A percentile compares a stretch with the other conserved stretches of the same genome.
These are phyloP conservation scores for Leptodermis oblonga DNA, from an alignment of 257 asterid genomes.

Conservation along the genomic window DNA sequence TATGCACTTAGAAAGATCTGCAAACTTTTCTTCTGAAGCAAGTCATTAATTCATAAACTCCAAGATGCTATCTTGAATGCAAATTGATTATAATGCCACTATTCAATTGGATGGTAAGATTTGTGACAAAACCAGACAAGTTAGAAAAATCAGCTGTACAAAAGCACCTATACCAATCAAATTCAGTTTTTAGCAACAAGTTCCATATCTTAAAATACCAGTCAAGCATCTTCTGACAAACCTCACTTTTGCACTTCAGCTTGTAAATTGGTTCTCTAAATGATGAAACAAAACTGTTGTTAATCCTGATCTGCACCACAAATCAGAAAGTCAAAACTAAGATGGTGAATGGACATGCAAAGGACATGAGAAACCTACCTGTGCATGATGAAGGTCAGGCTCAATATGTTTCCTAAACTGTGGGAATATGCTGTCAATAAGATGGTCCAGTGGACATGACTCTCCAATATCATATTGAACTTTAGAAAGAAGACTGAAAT, in stretches of 20 bases:
- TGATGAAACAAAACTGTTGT: conserved; percentile 97
- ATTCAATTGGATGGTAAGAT: background rate
- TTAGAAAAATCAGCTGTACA: background rate
- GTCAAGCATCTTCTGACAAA: conserved; percentile 26
- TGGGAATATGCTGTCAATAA: conserved; percentile 98
- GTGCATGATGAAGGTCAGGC: conserved; percentile 99
- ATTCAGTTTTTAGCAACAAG: background rate
- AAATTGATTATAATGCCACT: background rate
- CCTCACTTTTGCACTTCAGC: conserved; percentile 95
- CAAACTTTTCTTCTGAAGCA: background rate
- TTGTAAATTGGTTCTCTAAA: conserved; percentile 99
- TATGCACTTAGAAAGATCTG: background rate
- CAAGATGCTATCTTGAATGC: background rate
- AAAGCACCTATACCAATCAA: background rate
- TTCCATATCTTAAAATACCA: background rate
- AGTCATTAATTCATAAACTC: background rate
- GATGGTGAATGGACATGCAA: conserved; percentile 20
- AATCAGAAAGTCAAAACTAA: conserved; percentile 33
- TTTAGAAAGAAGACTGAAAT: conserved; percentile 97
- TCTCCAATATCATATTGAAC: conserved; percentile 98
- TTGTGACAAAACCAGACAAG: background rate
- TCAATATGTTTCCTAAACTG: conserved; percentile 93
- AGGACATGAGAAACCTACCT: conserved; percentile 46
- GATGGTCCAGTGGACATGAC: conserved; percentile 92
- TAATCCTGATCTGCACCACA: conserved; percentile 86